These are phyloP conservation scores for Cucumis cinereus DNA, from an alignment of 306 rosid species.

Conservation along the genomic window DNA sequence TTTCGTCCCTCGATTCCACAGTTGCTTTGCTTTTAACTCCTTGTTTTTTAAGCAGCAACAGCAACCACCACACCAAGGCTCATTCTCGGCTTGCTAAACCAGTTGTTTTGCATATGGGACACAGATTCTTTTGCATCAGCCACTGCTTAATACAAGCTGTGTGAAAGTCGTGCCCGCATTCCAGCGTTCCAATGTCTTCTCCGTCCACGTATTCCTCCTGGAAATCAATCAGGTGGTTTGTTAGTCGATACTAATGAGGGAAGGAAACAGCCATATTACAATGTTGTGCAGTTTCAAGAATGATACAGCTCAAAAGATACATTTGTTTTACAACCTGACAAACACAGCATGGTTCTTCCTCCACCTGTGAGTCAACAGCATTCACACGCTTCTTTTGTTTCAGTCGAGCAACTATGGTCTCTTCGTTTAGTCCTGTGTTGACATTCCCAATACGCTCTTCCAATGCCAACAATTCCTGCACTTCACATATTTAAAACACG, in stretches of 20 bases:
- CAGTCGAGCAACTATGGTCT: conserved; percentile 35
- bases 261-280: not conserved
- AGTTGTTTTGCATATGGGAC: conserved; percentile 90
- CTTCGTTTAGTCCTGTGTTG: conserved; percentile 80
- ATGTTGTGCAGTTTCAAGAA: not conserved
- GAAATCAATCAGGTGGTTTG: not conserved
- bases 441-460: conserved; percentile 97
- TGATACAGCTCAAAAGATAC: not conserved
- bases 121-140: conserved; percentile 78
- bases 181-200: conserved; percentile 56
- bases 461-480: conserved; percentile 79
- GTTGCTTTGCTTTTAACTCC: not conserved
- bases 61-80: not conserved
- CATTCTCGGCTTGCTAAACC: conserved; percentile 50
- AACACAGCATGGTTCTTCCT: conserved; percentile 81
- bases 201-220: conserved; percentile 75
- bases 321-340: conserved; percentile 57
- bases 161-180: conserved; percentile 87
- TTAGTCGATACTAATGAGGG: not conserved
- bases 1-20: not conserved
- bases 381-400: conserved; percentile 39
- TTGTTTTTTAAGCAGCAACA: not conserved
- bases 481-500: not conserved
- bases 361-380: conserved; percentile 28
- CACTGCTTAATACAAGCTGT: conserved; percentile 62